These are phyloP conservation scores for Chondrus crispus DNA, from an alignment of 23 red algal species.

Conservation along the genomic window DNA sequence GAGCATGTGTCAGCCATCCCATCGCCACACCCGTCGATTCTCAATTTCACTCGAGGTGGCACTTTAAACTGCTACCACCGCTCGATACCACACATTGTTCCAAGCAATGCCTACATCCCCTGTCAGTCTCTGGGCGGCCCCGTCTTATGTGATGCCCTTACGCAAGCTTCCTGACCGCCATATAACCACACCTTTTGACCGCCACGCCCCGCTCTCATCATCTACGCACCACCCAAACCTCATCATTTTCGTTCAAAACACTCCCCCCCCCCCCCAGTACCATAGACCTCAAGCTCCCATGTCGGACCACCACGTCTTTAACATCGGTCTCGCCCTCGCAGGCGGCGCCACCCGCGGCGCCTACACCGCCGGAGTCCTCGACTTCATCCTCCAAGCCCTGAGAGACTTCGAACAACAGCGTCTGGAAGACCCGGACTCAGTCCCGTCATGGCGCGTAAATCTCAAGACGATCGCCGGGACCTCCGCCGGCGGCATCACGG, in stretches of 20 bases:
- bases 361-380: constrained; percentile 33
- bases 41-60: no score
- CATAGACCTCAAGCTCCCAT: no score
- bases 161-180: no score
- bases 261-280: background rate
- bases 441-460: constrained; percentile 19
- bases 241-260: background rate
- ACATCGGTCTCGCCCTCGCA: constrained; percentile 22
- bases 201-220: background rate
- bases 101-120: no score
- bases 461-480: constrained; percentile 19
- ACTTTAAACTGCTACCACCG: no score
- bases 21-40: no score
- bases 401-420: background rate
- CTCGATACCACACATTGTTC: no score
- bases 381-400: constrained; percentile 16
- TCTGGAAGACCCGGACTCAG: background rate
- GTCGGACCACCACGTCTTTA: background rate
- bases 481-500: constrained; percentile 31
- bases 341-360: constrained; percentile 41
- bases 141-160: no score
- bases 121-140: no score
- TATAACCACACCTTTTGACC: no score
- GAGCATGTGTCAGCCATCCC: no score
- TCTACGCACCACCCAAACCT: background rate